Conservation (phyloP, 768 basidiomycete species). For the Phaeotremella skinneri region DNA sequence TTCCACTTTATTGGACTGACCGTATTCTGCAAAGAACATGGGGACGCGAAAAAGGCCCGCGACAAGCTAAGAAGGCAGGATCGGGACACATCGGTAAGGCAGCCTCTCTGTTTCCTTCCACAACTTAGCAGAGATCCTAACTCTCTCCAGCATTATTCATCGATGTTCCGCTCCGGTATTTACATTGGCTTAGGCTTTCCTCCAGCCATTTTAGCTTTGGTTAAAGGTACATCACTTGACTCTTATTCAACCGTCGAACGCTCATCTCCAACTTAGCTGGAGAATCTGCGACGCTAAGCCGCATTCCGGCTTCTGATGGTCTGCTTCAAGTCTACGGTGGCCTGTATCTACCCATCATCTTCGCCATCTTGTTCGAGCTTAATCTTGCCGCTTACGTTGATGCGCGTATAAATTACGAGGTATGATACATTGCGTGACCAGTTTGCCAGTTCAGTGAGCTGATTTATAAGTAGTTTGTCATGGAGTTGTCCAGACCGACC, state of each 20-base stretch:
- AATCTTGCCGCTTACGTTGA: slow-evolving; percentile 76
- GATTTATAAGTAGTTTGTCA: slow-evolving; percentile 20
- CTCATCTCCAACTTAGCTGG: slow-evolving; percentile 56
- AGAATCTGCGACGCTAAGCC: slow-evolving; percentile 57
- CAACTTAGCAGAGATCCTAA: neutral
- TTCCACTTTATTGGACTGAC: neutral
- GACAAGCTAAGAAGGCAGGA: slow-evolving; percentile 61
- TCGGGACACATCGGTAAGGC: slow-evolving; percentile 37
- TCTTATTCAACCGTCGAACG: neutral
- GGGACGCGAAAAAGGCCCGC: slow-evolving; percentile 75
- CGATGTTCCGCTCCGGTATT: slow-evolving; percentile 69
- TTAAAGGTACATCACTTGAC: slow-evolving; percentile 57
- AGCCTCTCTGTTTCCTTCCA: slow-evolving; percentile 13
- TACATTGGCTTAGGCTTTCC: slow-evolving; percentile 71
- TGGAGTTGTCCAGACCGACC: slow-evolving; percentile 67
- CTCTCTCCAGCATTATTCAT: slow-evolving; percentile 45
- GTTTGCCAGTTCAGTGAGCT: slow-evolving; percentile 27
- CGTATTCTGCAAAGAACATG: slow-evolving; percentile 56
- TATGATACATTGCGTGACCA: slow-evolving; percentile 63
- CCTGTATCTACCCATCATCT: slow-evolving; percentile 69
- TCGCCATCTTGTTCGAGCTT: slow-evolving; percentile 73
- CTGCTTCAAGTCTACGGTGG: slow-evolving; percentile 76
- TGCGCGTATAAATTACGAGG: slow-evolving; percentile 84
- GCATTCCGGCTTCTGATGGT: slow-evolving; percentile 68
- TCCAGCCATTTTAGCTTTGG: slow-evolving; percentile 64